Conservation (phyloP, 2,329 filamentous ascomycete species). For the Colletotrichum godetiae region DNA sequence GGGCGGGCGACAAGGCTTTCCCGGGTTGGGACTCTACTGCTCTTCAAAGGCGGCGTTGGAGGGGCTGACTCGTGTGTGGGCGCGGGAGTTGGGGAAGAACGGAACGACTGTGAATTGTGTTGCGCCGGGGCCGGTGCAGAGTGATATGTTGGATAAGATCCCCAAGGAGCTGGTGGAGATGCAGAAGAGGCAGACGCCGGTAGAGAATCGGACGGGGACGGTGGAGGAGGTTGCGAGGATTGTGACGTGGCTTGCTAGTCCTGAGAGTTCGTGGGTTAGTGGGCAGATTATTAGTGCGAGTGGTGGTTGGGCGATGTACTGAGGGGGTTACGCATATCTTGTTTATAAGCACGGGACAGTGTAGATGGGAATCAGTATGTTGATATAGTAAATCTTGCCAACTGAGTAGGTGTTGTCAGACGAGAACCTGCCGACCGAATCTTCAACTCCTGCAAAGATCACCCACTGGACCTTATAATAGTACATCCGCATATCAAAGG, state of each 20-base stretch:
- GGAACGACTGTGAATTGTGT: slow-evolving; percentile 72
- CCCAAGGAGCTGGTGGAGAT: slow-evolving; percentile 58
- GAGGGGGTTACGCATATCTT: neutral
- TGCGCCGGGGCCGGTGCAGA: slow-evolving; percentile 68
- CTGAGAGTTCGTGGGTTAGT: slow-evolving; percentile 60
- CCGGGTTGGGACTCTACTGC: slow-evolving; percentile 61
- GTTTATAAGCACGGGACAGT: too few species aligned
- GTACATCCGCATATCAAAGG: neutral
- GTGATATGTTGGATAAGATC: slow-evolving; percentile 66
- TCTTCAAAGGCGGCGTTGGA: slow-evolving; percentile 71
- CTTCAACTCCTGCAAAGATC: too few species aligned
- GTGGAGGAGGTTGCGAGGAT: slow-evolving; percentile 66
- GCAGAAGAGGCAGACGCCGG: slow-evolving; percentile 62
- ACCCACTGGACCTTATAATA: rapidly evolving
- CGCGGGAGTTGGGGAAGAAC: slow-evolving; percentile 64
- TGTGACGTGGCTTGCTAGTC: slow-evolving; percentile 65
- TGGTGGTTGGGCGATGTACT: slow-evolving; percentile 52
- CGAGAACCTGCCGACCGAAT: neutral
- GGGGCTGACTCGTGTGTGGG: slow-evolving; percentile 68
- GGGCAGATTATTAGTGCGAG: slow-evolving; percentile 67
- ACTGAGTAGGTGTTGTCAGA: neutral
- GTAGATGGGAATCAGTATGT: rapidly evolving
- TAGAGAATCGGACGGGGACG: slow-evolving; percentile 62
- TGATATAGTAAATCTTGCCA: neutral
- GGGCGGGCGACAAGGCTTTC: slow-evolving; percentile 58